Conservation (phyloP, 2,329 filamentous ascomycete species). For the Apiospora pterosperma region DNA sequence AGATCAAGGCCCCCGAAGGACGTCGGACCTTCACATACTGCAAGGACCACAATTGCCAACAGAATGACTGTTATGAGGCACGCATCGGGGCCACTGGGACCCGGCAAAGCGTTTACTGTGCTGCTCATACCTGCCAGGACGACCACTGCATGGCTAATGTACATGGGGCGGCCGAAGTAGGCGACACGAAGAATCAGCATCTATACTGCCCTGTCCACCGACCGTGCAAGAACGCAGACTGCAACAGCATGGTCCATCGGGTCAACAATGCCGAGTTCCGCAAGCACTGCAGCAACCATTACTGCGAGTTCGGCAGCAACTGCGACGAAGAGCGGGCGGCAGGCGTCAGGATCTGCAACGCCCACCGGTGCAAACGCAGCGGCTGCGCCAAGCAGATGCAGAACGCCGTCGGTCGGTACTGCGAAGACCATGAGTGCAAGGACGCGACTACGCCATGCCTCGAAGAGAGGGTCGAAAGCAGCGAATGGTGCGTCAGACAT, state of each 20-base stretch:
- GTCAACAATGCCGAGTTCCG: background rate
- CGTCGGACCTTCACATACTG: background rate
- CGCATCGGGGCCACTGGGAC: background rate
- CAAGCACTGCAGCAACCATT: background rate
- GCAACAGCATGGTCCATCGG: background rate
- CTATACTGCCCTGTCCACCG: background rate
- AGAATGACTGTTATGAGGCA: background rate
- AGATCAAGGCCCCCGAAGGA: background rate
- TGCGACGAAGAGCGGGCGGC: background rate
- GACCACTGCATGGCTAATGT: background rate
- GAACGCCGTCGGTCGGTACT: background rate
- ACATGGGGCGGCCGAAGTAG: background rate
- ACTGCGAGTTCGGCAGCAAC: background rate
- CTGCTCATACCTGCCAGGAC: background rate
- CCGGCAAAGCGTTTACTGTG: background rate
- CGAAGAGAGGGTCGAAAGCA: background rate
- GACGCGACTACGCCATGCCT: background rate
- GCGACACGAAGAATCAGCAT: background rate
- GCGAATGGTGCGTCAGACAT: background rate
- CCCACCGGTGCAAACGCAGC: background rate
- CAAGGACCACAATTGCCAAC: background rate
- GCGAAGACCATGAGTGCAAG: slow-evolving; percentile 3
- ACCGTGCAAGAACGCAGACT: background rate
- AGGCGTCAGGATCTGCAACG: background rate
- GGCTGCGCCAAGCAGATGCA: background rate